Conservation (phyloP, 2,329 filamentous ascomycete species). For the Tolypocladium endophyticum region DNA sequence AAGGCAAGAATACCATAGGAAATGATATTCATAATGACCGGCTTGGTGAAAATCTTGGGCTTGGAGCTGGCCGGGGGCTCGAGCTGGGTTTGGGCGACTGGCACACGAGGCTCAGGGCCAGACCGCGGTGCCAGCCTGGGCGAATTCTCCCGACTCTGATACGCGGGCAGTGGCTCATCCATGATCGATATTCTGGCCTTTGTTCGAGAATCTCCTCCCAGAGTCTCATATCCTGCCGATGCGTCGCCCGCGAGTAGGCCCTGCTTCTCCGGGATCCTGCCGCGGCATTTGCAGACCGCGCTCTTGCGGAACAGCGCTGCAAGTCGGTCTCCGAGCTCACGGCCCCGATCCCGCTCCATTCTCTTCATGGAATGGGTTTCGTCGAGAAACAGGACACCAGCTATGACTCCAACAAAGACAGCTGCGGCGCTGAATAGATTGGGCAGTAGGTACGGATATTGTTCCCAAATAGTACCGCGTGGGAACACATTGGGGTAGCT, state of each 20-base stretch:
- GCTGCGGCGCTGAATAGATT: constrained; percentile 84
- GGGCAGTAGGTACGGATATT: constrained; percentile 81
- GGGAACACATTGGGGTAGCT: constrained; percentile 69
- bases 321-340: constrained; percentile 67
- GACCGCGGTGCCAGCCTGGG: constrained; percentile 29
- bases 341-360: constrained; percentile 61
- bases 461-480: constrained; percentile 67
- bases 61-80: constrained; percentile 3
- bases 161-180: constrained; percentile 58
- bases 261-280: constrained; percentile 43
- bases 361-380: constrained; percentile 87
- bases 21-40: constrained; percentile 77
- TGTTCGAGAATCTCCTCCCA: constrained; percentile 1
- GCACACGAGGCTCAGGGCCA: constrained; percentile 9
- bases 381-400: constrained; percentile 81
- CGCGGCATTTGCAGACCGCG: constrained; percentile 20
- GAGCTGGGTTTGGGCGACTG: neutral
- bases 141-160: constrained; percentile 50
- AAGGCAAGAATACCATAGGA: constrained; percentile 90
- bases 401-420: constrained; percentile 61
- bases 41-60: constrained; percentile 63
- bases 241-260: constrained; percentile 53
- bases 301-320: constrained; percentile 28
- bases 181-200: constrained; percentile 5
- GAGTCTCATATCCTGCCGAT: constrained; percentile 52